These are phyloP conservation scores for Eucalyptus rudis DNA, from an alignment of 345 rosid genomes.

Conservation along the genomic window DNA sequence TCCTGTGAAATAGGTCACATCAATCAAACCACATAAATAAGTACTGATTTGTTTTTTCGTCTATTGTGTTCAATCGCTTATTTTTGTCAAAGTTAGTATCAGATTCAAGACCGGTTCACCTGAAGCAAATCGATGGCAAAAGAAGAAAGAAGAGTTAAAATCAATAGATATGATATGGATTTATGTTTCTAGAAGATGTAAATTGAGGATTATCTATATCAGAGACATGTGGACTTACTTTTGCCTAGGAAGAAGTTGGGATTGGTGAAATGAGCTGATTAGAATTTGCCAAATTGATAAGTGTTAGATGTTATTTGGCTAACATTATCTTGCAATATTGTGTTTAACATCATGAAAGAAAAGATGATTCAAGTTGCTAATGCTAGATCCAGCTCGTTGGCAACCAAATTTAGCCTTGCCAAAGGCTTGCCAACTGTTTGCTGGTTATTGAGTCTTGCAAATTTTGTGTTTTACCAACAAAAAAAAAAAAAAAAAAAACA, in stretches of 20 bases:
- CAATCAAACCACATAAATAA: not conserved
- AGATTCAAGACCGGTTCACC: rapidly evolving
- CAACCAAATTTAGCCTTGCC: too few species aligned
- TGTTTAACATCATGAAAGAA: not conserved
- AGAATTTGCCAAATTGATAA: not conserved
- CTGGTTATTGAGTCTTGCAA: rapidly evolving
- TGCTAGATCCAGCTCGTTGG: too few species aligned
- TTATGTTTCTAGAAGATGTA: not conserved
- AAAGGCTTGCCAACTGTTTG: too few species aligned
- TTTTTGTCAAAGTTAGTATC: not conserved
- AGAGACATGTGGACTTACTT: not conserved
- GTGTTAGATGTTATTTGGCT: not conserved
- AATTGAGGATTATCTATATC: not conserved
- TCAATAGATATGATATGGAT: not conserved
- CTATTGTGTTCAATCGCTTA: not conserved
- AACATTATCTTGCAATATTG: not conserved
- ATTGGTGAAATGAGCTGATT: not conserved
- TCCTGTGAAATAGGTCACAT: not conserved
- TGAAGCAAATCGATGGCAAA: not conserved
- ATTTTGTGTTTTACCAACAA: too few species aligned
- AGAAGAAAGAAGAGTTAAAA: not conserved
- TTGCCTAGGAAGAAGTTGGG: not conserved
- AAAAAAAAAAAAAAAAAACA: too few species aligned
- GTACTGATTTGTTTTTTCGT: rapidly evolving
- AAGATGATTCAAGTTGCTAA: too few species aligned